Conservation (phyloP, 2,329 filamentous ascomycete genomes). For the Aureobasidium sp. region DNA sequence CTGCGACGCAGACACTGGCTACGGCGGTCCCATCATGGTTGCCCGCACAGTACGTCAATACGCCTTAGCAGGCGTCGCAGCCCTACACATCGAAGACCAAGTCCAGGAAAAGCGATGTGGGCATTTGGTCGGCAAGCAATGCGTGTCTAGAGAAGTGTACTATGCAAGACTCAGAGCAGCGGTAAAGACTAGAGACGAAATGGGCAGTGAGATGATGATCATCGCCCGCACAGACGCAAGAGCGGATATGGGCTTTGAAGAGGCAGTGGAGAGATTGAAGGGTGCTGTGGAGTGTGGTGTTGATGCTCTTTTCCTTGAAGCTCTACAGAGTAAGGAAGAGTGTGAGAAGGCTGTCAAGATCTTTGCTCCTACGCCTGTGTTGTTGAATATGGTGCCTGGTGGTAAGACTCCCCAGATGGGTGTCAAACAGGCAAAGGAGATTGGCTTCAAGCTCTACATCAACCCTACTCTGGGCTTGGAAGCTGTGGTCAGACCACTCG, state of each 20-base stretch:
- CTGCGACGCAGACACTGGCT: constrained; percentile 55
- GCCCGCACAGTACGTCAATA: constrained; percentile 49
- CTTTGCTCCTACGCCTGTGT: constrained; percentile 43
- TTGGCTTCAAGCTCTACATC: constrained; percentile 55
- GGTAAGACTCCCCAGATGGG: constrained; percentile 50
- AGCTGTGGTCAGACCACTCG: constrained; percentile 33
- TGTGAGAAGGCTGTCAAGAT: constrained; percentile 41
- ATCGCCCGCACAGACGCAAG: constrained; percentile 60
- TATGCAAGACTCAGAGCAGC: constrained; percentile 53
- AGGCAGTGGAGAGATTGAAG: constrained; percentile 45
- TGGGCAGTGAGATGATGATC: constrained; percentile 53
- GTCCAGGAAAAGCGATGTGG: constrained; percentile 59
- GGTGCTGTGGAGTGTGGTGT: constrained; percentile 48
- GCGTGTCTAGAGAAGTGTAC: constrained; percentile 48
- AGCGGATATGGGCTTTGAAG: constrained; percentile 51
- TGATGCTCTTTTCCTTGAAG: constrained; percentile 56
- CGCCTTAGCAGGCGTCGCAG: constrained; percentile 50
- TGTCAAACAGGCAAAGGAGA: constrained; percentile 45
- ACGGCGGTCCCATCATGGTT: constrained; percentile 48
- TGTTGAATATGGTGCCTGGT: constrained; percentile 53
- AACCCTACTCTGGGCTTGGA: constrained; percentile 47
- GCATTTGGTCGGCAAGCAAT: constrained; percentile 54
- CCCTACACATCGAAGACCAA: constrained; percentile 58
- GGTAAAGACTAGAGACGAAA: constrained; percentile 40
- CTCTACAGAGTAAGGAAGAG: constrained; percentile 46